These are phyloP conservation scores for Ophiostoma sp. DNA, from an alignment of 2,329 filamentous ascomycete species.

Conservation along the genomic window DNA sequence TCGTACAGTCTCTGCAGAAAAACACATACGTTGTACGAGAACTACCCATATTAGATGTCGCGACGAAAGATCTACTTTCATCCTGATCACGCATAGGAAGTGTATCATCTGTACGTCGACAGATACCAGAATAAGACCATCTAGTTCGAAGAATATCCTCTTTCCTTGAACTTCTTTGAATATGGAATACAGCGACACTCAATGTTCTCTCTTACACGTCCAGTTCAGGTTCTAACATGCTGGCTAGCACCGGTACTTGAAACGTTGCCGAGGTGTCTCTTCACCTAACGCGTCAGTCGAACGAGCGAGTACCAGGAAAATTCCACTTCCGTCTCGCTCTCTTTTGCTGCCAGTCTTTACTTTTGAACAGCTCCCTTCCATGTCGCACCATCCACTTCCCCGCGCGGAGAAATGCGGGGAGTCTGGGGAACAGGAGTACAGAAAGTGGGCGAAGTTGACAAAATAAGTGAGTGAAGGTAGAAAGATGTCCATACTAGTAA, in stretches of 20 bases:
- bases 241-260: no score
- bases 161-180: no score
- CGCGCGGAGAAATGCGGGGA: constrained; percentile 5
- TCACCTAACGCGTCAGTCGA: no score
- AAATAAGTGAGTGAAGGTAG: not conserved
- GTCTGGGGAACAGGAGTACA: not conserved
- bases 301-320: not conserved
- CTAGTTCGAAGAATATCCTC: not conserved
- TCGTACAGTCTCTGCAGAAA: not conserved
- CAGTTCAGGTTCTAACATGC: no score
- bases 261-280: no score
- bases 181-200: not conserved
- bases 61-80: no score
- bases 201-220: not conserved
- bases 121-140: not conserved
- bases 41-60: no score
- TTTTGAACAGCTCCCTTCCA: not conserved
- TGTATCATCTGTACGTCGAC: not conserved
- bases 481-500: no score
- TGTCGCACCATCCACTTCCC: not conserved
- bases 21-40: no score
- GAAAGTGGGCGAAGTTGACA: not conserved
- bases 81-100: no score
- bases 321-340: not conserved
- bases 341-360: not conserved